Base-by-base conservation (phyloP, 192 early-diverging fungal species). In the Entomortierella chlamydospora region DNA sequence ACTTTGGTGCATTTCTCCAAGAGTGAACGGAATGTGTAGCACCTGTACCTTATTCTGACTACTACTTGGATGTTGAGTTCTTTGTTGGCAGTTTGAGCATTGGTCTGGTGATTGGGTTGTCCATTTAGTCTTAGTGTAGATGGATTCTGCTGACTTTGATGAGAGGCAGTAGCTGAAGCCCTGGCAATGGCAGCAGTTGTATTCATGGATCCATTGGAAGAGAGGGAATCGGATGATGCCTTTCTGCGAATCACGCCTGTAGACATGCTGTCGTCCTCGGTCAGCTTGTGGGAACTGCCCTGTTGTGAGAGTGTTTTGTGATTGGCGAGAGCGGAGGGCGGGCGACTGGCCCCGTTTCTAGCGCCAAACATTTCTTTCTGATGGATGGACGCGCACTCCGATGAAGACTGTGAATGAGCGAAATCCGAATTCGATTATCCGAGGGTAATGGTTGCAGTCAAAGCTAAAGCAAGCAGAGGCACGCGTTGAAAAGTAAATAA, bases 11-110 rank as follows among this genome's bases (percentile, higher is more conserved):
- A 50, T 15, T 59, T 5, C 53, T 58, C 12, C 50, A 9, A 8
- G 53, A 12, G 41, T 13, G 11, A 20, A 31, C 25, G 47, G 23
- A 3, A 11, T 2, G 25, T 22, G 8, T 11, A 12, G 9, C 5
- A 15, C n/a, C 2, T 23, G 79, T 86, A 92, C 92, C 90, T 84
- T 82, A 92, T 93, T 41, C 93, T 87, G 18, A 95, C 89, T 4
- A 93, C 88, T 0, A 94, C 94, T 67, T 95, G 93, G 34, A 95
- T 95, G 59, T 95, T 94, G 22, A 91, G 86, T 55, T 87, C 92
- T 50, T 93, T 93, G 65, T 81, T 79, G 1, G 39, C 57, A 13
- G 1, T 28, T 26, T 30, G 26, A 7, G 26, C 54, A 57, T 34
- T 52, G 26, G 17, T 15, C 23, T 55, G 64, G 26, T 59, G 60